Percentiles rank a stretch among this genome's conserved stretches.
phyloP scores from a whole-genome alignment of 345 rosid species.

The Citrus sp. region DNA sequence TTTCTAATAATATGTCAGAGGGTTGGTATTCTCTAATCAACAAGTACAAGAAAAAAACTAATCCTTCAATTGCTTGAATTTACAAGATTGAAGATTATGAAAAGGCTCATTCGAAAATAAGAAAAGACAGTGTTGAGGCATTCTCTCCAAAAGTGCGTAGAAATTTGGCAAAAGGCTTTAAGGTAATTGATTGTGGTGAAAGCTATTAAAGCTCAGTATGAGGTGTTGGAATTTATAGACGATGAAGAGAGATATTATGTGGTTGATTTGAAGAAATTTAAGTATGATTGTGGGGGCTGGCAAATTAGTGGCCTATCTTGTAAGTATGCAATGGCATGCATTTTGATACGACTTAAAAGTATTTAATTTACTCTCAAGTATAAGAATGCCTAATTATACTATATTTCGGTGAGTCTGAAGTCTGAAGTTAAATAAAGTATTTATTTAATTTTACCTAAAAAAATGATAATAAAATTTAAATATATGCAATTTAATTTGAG shows the following conservation, averaged over 20 bases:
- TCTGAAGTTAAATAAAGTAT: no score
- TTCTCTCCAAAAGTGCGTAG: not conserved
- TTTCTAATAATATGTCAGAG: not conserved
- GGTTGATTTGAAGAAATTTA: not conserved
- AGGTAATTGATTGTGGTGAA: not conserved
- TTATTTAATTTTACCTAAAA: no score
- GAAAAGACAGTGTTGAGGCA: not conserved
- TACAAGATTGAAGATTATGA: not conserved
- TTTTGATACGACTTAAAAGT: no score
- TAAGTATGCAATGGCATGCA: not conserved
- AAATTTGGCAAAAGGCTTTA: not conserved
- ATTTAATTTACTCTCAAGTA: no score
- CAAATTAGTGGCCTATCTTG: not conserved
- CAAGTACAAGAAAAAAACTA: not conserved
- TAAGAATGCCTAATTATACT: no score
- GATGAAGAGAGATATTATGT: not conserved
- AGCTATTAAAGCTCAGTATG: not conserved
- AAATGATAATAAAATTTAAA: no score
- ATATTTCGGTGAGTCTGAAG: no score
- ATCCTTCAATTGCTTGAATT: not conserved
- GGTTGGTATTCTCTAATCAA: not conserved
- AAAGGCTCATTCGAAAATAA: not conserved
- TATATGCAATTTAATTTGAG: no score
- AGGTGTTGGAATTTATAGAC: not conserved
- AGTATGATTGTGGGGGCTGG: not conserved